Percentiles rank a stretch among this genome's conserved stretches.
These are phyloP conservation scores for Sextonia rubra DNA, from an alignment of 164 flowering plant species.

Conservation along the genomic window DNA sequence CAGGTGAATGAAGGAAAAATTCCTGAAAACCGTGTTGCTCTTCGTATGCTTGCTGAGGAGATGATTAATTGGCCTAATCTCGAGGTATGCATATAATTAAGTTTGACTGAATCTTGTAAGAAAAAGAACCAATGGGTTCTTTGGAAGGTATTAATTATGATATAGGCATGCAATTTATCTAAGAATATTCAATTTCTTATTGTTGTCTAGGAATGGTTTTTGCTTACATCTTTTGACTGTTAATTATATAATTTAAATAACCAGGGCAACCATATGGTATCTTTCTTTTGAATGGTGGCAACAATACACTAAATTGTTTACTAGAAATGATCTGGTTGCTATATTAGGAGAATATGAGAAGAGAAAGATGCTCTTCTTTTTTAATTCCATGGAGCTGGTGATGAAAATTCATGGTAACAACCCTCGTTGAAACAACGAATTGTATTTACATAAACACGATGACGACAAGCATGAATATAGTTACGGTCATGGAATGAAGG, in stretches of 20 bases:
- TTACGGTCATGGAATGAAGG: no score
- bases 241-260: not conserved
- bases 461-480: no score
- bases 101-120: not conserved
- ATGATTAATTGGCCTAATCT: constrained; percentile 82
- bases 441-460: no score
- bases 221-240: not conserved
- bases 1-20: constrained; percentile 88
- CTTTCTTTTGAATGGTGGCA: no score
- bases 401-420: no score
- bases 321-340: no score
- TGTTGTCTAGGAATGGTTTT: not conserved
- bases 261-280: no score
- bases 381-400: no score
- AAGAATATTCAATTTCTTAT: not conserved
- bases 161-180: not conserved
- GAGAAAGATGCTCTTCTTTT: no score
- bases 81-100: constrained; percentile 47
- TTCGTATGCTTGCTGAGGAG: constrained; percentile 79
- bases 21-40: constrained; percentile 66
- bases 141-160: not conserved
- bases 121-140: not conserved
- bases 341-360: no score
- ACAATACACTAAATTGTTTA: not conserved
- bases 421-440: no score